These are phyloP conservation scores for Alliaria petiolata DNA, from an alignment of 345 rosid genomes.

Conservation along the genomic window DNA sequence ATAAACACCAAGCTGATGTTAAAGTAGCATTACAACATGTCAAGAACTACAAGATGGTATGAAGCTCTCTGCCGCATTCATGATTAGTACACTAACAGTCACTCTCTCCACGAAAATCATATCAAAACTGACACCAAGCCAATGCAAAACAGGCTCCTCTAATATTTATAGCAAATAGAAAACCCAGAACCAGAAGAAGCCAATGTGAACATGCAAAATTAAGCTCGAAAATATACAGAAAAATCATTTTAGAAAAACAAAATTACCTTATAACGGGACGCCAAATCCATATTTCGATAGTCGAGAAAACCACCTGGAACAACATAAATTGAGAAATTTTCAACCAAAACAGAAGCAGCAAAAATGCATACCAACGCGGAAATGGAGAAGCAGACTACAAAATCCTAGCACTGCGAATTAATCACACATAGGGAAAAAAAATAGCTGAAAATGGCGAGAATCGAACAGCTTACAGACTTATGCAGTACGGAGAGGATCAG, in stretches of 20 bases:
- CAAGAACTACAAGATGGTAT: not conserved
- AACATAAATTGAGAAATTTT: not conserved
- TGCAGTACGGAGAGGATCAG: constrained; percentile 13
- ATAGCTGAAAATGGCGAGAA: not conserved
- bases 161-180: not conserved
- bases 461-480: constrained; percentile 11
- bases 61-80: not conserved
- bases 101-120: not conserved
- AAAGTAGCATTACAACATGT: not conserved
- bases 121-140: not conserved
- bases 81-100: not conserved
- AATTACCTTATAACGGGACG: constrained; percentile 79
- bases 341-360: not conserved
- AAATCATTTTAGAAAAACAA: not conserved
- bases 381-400: not conserved
- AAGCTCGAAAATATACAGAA: not conserved
- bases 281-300: constrained; percentile 64
- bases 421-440: not conserved
- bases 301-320: constrained; percentile 26
- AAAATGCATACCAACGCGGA: not conserved
- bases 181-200: not conserved
- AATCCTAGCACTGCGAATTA: constrained; percentile 5
- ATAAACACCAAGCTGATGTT: not conserved
- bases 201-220: not conserved
- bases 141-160: not conserved